Evolutionary conservation across 192 early-diverging fungal species (phyloP), one percentile per base, ranked within the genome.

Genomic region (Martensiomyces pterosporus): DNA sequence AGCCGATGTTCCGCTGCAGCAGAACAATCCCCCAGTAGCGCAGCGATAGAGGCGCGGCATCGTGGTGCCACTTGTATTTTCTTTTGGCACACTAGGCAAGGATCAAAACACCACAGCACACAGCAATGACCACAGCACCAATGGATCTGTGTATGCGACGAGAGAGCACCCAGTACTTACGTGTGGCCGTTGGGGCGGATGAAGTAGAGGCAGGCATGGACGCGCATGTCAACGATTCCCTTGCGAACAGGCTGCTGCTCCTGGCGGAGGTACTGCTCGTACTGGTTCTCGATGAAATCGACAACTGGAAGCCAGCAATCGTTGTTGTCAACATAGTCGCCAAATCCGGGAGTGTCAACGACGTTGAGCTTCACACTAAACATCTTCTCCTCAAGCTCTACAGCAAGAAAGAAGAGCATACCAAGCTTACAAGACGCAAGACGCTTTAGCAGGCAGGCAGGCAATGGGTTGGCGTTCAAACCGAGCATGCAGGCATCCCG

Each of bases 151-250:
- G 43, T 13, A 12, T 5, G 24, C 24, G 39, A 18, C 15, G 21
- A 36, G 43, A 57, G 54, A 84, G 82, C n/a, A n/a, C n/a, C n/a
- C n/a, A n/a, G n/a, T n/a, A 73, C 69, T 73, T 73, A 73, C 69
- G 87, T 97, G 79, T 97, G 94, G 25, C 96, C 96, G 44, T 93
- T 93, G 35, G 96, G 94, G 38, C 88, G 92, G 73, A 99, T 94
- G 70, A 99, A 99, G 78, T 99, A 99, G 51, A 99, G 73, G 70
- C 96, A 99, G 54, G 87, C 91, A 77, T 99, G 92, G 19, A 99
- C 94, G 37, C 96, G 83, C 82, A 97, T 82, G 64, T 99, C 94
- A 55, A 94, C 87, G 29, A 85, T 75, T 48, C 88, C 83, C 44
- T 89, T 84, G 58, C 96, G 81, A 49, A 86, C 79, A 27, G 88